Conservation (phyloP, 2,329 filamentous ascomycete species). For the Xylaria arbuscula region DNA sequence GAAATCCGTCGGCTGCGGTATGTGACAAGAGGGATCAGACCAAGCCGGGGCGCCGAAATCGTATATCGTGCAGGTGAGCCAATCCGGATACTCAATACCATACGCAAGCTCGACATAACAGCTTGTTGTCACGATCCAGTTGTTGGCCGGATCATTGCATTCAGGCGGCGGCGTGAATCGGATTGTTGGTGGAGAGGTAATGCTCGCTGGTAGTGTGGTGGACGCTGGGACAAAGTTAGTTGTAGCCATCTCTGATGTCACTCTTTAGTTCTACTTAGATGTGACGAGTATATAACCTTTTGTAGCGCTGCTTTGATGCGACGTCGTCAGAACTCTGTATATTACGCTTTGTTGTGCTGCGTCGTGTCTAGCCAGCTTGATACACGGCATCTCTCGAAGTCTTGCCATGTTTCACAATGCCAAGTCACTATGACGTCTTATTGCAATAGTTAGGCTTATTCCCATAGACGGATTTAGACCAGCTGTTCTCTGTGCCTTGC, state of each 20-base stretch:
- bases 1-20: conserved; percentile 7
- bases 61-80: conserved; percentile 33
- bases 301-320: neutral
- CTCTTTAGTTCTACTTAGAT: neutral
- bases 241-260: conserved; percentile 18
- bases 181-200: conserved; percentile 34
- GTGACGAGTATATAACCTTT: neutral
- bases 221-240: conserved; percentile 19
- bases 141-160: conserved; percentile 35
- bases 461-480: too few relatives aligned
- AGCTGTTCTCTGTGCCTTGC: too few relatives aligned
- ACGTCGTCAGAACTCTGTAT: neutral
- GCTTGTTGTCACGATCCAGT: conserved; percentile 38
- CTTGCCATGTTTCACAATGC: too few relatives aligned
- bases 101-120: conserved; percentile 25
- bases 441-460: too few relatives aligned
- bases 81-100: conserved; percentile 16
- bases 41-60: conserved; percentile 27
- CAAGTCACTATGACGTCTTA: too few relatives aligned
- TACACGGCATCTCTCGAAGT: too few relatives aligned
- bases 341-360: neutral
- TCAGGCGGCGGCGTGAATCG: conserved; percentile 35
- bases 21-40: conserved; percentile 15
- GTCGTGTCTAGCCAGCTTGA: neutral
- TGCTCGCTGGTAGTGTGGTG: conserved; percentile 24